Base-by-base conservation (phyloP, 2,329 filamentous ascomycete species). In the Epichloe sylvatica region DNA sequence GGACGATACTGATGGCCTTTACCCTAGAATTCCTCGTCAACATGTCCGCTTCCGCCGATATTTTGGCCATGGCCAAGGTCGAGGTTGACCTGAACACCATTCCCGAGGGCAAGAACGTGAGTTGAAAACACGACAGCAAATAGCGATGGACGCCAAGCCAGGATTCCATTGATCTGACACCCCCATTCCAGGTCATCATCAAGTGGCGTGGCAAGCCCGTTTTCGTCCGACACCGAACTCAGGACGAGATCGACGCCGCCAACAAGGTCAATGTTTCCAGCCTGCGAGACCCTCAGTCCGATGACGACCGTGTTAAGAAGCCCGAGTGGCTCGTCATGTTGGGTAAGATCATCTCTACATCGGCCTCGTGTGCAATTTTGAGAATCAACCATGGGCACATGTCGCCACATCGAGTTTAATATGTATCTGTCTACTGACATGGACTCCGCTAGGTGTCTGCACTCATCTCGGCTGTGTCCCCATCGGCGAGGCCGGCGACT, bases 131-230 rank as follows among this genome's bases (percentile, higher is more conserved):
- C 17, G 4, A 17, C 46, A 6, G 35, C 19, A 17, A 13, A 30
- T 35, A 39, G 13, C 15, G 1, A n/a, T 13, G 19, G 19, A 41
- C n/a, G 8, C 34, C 37, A 25, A 49, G 39, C 15, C 25, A 40
- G 9, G 11, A 5, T 39, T 33, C 38, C 44, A 17, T n/a, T 19
- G 23, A 25, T 35, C 49, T 54, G 42, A 53, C 34, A 1, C 17
- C 9, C 9, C 8, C n/a, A 3, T 21, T 47, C 17, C 63, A 90
- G 85, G 84, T 98, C 69, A 94, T 98, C 70, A 94, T 98, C 79
- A 98, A 98, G 78, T 98, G 92, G 92, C 86, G 92, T 78, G 92
- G 92, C 70, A 98, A 98, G 86, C 92, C 92, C 70, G 89, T 98
- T 70, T 98, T 98, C 78, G 89, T 98, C 81, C 90, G 92, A 70